Percentiles rank a stretch among this genome's conserved stretches.
phyloP scores from a whole-genome alignment of 768 basidiomycete genomes.

The Trametes cubensis region DNA sequence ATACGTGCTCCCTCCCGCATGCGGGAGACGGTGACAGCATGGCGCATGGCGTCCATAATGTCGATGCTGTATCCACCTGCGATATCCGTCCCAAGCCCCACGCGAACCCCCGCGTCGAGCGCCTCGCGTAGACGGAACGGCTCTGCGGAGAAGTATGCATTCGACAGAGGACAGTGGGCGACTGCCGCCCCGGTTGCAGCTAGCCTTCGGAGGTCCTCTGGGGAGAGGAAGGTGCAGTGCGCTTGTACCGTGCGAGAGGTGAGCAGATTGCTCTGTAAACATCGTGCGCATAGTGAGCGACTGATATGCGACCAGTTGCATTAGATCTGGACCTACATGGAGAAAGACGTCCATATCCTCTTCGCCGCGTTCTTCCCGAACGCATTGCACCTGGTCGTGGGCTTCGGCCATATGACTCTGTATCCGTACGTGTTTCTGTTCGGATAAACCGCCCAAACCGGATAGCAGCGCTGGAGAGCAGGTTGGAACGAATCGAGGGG shows the following conservation, averaged over 20 bases:
- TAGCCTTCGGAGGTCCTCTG: slow-evolving; percentile 53
- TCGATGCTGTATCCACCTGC: slow-evolving; percentile 85
- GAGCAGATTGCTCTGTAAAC: slow-evolving; percentile 56
- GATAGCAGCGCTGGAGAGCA: slow-evolving; percentile 73
- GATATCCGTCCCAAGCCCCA: slow-evolving; percentile 85
- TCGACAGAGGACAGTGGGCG: slow-evolving; percentile 89
- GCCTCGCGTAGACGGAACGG: slow-evolving; percentile 76
- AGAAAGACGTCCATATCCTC: slow-evolving; percentile 81
- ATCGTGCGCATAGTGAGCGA: not conserved
- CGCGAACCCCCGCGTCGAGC: slow-evolving; percentile 57
- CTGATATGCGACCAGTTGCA: not conserved
- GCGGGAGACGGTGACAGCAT: slow-evolving; percentile 70
- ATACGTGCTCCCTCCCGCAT: slow-evolving; percentile 61
- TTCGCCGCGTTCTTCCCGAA: slow-evolving; percentile 56
- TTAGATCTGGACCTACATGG: slow-evolving; percentile 43
- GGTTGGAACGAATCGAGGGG: slow-evolving; percentile 89
- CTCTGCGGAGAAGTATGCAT: slow-evolving; percentile 80
- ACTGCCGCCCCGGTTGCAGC: slow-evolving; percentile 57
- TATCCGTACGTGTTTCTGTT: slow-evolving; percentile 49
- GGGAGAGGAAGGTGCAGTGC: slow-evolving; percentile 82
- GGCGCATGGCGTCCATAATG: slow-evolving; percentile 80
- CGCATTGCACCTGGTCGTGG: slow-evolving; percentile 74
- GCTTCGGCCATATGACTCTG: slow-evolving; percentile 88
- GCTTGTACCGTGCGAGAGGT: slow-evolving; percentile 75
- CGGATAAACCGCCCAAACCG: slow-evolving; percentile 61